phyloP scores from a whole-genome alignment of 768 basidiomycete genomes.

The Mycena epipterygia region DNA sequence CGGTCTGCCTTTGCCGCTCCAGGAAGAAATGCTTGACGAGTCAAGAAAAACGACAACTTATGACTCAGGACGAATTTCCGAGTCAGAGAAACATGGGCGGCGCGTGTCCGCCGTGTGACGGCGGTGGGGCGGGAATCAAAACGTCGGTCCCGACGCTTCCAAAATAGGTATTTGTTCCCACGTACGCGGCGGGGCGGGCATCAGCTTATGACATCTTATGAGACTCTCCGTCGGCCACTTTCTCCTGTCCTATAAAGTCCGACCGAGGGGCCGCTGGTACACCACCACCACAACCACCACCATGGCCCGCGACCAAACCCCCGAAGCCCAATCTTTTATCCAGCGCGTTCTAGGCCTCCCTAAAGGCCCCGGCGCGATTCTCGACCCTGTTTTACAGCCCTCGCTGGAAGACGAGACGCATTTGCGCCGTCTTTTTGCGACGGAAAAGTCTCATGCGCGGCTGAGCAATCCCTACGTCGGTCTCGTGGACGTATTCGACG shows the following conservation, averaged over 20 bases:
- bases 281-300: slow-evolving; percentile 18
- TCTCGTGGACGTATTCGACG: slow-evolving; percentile 71
- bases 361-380: slow-evolving; percentile 46
- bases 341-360: slow-evolving; percentile 36
- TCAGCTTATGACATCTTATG: background rate
- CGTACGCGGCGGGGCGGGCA: background rate
- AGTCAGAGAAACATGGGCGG: no score
- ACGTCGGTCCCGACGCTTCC: slow-evolving; percentile 9
- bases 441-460: slow-evolving; percentile 60
- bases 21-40: no score
- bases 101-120: no score
- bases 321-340: slow-evolving; percentile 38
- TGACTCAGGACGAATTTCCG: no score
- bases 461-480: slow-evolving; percentile 66
- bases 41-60: no score
- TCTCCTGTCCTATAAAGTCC: slow-evolving; percentile 6
- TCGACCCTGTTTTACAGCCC: slow-evolving; percentile 62
- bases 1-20: no score
- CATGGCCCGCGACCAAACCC: slow-evolving; percentile 29
- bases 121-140: slow-evolving; percentile 11
- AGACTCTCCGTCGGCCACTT: background rate
- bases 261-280: background rate
- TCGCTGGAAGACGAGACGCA: slow-evolving; percentile 70
- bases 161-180: background rate
- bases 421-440: slow-evolving; percentile 68